Evolutionary conservation across 805 yeast genomes (phyloP).

Genomic region (Pichia cephalocereana): DNA sequence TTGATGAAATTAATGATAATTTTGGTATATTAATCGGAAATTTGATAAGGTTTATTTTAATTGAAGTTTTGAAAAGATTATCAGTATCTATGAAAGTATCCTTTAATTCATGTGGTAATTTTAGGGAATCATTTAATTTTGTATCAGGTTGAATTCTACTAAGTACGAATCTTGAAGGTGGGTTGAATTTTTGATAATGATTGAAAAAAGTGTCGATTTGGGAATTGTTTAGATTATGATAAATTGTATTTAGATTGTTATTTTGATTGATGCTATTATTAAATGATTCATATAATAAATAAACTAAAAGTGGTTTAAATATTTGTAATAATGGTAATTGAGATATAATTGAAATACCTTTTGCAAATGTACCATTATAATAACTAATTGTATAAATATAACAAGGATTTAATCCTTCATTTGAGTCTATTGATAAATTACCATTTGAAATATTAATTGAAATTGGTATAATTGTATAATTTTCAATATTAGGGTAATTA

Average conservation of each 20-base stretch:
- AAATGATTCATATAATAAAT: slow-evolving; percentile 36
- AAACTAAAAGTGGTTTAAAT: slow-evolving; percentile 40
- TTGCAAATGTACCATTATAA: background rate
- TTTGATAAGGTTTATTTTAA: slow-evolving; percentile 13
- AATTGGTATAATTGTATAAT: slow-evolving; percentile 47
- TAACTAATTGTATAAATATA: slow-evolving; percentile 23
- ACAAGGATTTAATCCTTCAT: slow-evolving; percentile 11
- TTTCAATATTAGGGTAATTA: slow-evolving; percentile 38
- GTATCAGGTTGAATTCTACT: slow-evolving; percentile 15
- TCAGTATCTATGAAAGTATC: slow-evolving; percentile 13
- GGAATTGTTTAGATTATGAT: slow-evolving; percentile 13
- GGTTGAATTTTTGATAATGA: slow-evolving; percentile 8
- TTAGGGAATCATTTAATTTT: slow-evolving; percentile 2
- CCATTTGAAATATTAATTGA: slow-evolving; percentile 23
- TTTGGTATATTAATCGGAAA: slow-evolving; percentile 27
- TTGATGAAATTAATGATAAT: slow-evolving; percentile 20
- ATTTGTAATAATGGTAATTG: slow-evolving; percentile 34
- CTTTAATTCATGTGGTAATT: slow-evolving; percentile 6
- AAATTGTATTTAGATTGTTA: slow-evolving; percentile 6
- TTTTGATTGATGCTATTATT: slow-evolving; percentile 3
- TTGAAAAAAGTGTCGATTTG: slow-evolving; percentile 23
- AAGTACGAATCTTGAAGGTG: slow-evolving; percentile 15
- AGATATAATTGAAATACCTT: slow-evolving; percentile 34
- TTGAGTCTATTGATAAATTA: slow-evolving; percentile 9
- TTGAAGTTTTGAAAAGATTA: slow-evolving; percentile 15